Conservation (phyloP, 2,329 filamentous ascomycete genomes). For the Calonectria hawksworthii region DNA sequence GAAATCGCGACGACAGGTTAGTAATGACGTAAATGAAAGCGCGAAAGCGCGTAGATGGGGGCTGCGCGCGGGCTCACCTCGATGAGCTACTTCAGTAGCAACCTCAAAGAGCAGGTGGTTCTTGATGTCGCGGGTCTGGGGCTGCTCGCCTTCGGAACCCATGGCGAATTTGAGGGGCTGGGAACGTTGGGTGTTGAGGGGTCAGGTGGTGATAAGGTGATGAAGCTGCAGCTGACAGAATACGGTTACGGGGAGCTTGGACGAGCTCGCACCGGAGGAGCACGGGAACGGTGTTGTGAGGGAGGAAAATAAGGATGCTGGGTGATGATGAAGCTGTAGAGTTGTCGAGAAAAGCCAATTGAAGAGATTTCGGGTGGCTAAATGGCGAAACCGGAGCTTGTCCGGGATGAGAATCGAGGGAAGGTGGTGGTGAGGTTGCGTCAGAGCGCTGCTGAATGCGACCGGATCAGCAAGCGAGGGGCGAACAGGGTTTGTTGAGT, state of each 20-base stretch:
- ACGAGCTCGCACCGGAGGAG: constrained; percentile 23
- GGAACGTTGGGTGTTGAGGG: constrained; percentile 24
- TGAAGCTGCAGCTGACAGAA: constrained; percentile 9
- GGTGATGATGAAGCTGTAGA: constrained; percentile 43
- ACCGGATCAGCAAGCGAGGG: constrained; percentile 43
- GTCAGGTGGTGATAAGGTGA: constrained; percentile 26
- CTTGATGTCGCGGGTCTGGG: constrained; percentile 80
- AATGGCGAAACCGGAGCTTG: constrained; percentile 39
- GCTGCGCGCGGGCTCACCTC: constrained; percentile 71
- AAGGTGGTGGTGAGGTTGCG: constrained; percentile 46
- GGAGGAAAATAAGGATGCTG: constrained; percentile 30
- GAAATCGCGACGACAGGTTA: constrained; percentile 24
- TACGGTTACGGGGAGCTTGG: constrained; percentile 6
- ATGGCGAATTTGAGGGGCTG: constrained; percentile 51
- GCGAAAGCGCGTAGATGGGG: constrained; percentile 10
- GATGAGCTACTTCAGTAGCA: constrained; percentile 96
- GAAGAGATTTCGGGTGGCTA: constrained; percentile 39
- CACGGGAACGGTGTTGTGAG: constrained; percentile 18
- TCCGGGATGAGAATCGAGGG: constrained; percentile 38
- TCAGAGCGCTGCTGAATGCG: constrained; percentile 44
- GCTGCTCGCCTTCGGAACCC: constrained; percentile 61
- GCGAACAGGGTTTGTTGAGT: constrained; percentile 37
- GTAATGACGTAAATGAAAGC: constrained; percentile 25
- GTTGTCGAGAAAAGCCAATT: constrained; percentile 40
- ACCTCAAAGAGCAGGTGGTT: constrained; percentile 98